Conservation (phyloP, 2,329 filamentous ascomycete genomes). For the Aspergillus glaucus region DNA sequence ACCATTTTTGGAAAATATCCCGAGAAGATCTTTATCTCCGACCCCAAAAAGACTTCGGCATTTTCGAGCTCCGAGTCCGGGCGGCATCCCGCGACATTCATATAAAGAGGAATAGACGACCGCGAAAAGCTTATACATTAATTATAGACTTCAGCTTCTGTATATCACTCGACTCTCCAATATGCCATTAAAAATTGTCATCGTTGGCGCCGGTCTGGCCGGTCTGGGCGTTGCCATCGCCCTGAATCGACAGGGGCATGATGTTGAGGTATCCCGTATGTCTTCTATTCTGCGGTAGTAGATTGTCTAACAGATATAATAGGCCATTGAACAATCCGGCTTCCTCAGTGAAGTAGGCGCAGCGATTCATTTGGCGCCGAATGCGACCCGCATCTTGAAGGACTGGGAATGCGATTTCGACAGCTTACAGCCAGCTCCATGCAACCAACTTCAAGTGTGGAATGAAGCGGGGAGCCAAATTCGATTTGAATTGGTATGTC, state of each 20-base stretch:
- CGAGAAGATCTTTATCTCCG: not conserved
- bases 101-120: no score
- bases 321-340: constrained; percentile 21
- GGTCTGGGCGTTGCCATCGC: constrained; percentile 20
- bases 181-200: constrained; percentile 7
- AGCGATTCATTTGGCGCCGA: constrained; percentile 26
- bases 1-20: not conserved
- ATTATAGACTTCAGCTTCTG: no score
- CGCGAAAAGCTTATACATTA: no score
- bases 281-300: no score
- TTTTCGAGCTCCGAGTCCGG: not conserved
- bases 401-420: constrained; percentile 22
- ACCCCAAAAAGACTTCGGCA: not conserved
- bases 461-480: constrained; percentile 2
- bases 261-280: constrained; percentile 15
- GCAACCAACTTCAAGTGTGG: constrained; percentile 9
- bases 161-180: not conserved
- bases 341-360: constrained; percentile 30
- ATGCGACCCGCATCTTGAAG: constrained; percentile 23
- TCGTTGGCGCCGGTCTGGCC: constrained; percentile 15
- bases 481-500: constrained; percentile 1
- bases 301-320: not conserved
- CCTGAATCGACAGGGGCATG: constrained; percentile 16
- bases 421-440: constrained; percentile 9
- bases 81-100: no score